Evolutionary conservation across 768 basidiomycete species (phyloP).

Genomic region (Gloeophyllum trabeum): DNA sequence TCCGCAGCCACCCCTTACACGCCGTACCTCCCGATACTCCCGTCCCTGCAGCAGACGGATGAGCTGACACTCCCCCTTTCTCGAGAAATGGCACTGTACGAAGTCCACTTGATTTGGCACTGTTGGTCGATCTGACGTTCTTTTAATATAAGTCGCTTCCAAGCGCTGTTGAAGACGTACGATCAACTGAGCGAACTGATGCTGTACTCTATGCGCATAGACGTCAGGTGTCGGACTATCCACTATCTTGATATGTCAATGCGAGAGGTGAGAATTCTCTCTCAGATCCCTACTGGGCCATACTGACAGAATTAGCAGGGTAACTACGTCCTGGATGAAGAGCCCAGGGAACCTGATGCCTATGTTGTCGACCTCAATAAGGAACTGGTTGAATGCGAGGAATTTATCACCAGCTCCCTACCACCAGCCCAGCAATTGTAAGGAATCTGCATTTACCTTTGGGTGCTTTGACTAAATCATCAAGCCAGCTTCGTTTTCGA

Average conservation of each 20-base stretch:
- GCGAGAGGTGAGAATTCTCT: slow-evolving; percentile 41
- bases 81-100: slow-evolving; percentile 81
- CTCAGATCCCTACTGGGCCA: neutral
- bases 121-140: slow-evolving; percentile 34
- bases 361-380: slow-evolving; percentile 78
- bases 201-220: slow-evolving; percentile 78
- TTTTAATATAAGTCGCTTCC: slow-evolving; percentile 60
- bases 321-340: slow-evolving; percentile 71
- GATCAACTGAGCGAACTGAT: slow-evolving; percentile 82
- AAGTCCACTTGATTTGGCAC: slow-evolving; percentile 60
- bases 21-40: slow-evolving; percentile 31
- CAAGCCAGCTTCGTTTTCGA: slow-evolving; percentile 69
- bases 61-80: slow-evolving; percentile 68
- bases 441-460: too few relatives aligned
- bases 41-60: slow-evolving; percentile 27
- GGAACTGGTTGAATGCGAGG: slow-evolving; percentile 70
- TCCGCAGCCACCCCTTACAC: slow-evolving; percentile 33
- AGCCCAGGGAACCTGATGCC: slow-evolving; percentile 86
- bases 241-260: slow-evolving; percentile 76
- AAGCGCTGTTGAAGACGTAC: slow-evolving; percentile 84
- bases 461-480: slow-evolving; percentile 6
- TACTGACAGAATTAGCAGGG: slow-evolving; percentile 36
- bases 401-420: slow-evolving; percentile 49
- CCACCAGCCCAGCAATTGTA: slow-evolving; percentile 59
- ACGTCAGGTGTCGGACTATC: slow-evolving; percentile 75